Base-by-base conservation (phyloP, 2,329 filamentous ascomycete genomes). In the Ilyonectria destructans region DNA sequence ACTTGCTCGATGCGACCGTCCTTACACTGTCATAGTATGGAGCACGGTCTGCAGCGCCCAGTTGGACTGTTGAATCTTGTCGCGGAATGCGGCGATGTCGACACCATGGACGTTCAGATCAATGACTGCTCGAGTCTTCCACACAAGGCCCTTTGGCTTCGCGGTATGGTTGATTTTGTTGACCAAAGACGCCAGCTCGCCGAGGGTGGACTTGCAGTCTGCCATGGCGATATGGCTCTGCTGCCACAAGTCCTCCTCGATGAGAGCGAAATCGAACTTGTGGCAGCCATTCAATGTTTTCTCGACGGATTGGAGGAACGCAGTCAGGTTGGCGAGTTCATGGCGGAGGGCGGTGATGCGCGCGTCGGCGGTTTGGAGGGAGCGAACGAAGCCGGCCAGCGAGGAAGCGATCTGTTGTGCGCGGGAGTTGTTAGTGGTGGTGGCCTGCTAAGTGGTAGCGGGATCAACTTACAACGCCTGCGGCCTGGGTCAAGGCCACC, bases 11-110 rank as follows among this genome's bases (percentile, higher is more conserved):
- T 26, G 26, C 7, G 19, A 35, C 54, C 40, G 52, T 73, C 67
- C 77, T 69, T 10, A 46, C 43, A 46, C 43, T 21, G 64, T 72
- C 54, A 78, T 74, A 6, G 75, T 71, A 29, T 73, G 71, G 2
- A 77, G 61, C 49, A 77, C 75, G 2, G 75, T 77, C 58, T 77
- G 76, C 43, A 78, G 58, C 3, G 74, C 74, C 48, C 69, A 74
- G 21, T 77, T 77, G 13, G 71, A 74, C 59, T 77, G 74, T 54
- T 74, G 70, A 35, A 78, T 71, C 55, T 72, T 75, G 64, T 78
- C 77, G 12, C 70, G 68, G 52, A 74, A 72, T 0, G 67, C 63
- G 12, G 62, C 54, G 9, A 78, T 55, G 1, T 74, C 72, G 35
- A 43, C 48, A 1, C 15, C 48, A 35, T 58, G 35, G 13, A 35